Conservation (phyloP, 2,329 filamentous ascomycete genomes). For the Colletotrichum camelliae region DNA sequence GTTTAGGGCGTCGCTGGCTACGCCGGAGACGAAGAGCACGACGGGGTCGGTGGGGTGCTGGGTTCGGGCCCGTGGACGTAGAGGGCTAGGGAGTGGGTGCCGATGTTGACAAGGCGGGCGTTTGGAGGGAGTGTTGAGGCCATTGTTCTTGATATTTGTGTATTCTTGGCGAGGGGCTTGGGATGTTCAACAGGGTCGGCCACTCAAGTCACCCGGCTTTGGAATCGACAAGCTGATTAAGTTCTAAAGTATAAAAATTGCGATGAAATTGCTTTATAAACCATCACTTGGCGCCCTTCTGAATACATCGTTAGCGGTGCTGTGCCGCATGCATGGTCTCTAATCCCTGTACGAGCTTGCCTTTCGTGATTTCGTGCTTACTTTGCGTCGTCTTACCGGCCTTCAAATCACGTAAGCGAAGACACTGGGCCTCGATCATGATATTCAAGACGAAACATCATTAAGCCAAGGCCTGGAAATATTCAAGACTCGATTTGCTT, state of each 20-base stretch:
- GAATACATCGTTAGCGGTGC: background rate
- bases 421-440: rapidly evolving
- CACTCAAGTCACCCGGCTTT: background rate
- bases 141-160: background rate
- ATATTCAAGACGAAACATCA: background rate
- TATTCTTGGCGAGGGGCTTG: background rate
- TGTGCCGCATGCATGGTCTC: background rate
- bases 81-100: slow-evolving; percentile 1
- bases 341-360: background rate
- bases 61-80: background rate
- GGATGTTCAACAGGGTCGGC: background rate
- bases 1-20: slow-evolving; percentile 6
- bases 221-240: background rate
- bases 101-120: slow-evolving; percentile 3
- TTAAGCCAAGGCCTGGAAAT: no score
- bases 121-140: background rate
- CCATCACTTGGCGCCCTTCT: background rate
- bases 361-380: background rate
- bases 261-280: background rate
- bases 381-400: rapidly evolving
- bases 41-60: background rate
- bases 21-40: background rate
- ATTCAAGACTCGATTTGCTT: no score
- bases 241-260: rapidly evolving
- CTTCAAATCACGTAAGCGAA: background rate